phyloP scores from a whole-genome alignment of 306 rosid species.

The Sophora flavescens region DNA sequence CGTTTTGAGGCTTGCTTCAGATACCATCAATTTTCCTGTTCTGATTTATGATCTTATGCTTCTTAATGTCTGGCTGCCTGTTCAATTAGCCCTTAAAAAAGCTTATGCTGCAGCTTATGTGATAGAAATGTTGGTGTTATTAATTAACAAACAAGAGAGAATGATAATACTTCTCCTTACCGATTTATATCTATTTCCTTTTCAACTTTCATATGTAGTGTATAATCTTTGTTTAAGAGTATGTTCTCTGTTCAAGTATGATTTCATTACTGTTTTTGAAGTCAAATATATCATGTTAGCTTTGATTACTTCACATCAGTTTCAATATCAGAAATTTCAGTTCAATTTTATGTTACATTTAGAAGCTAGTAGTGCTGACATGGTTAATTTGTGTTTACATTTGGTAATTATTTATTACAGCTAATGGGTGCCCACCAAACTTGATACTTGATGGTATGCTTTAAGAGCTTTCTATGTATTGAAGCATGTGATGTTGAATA shows the following conservation, averaged over 20 bases:
- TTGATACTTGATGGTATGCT: slow-evolving; percentile 19
- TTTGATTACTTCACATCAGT: slow-evolving; percentile 11
- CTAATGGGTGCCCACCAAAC: slow-evolving; percentile 26
- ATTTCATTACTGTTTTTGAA: background rate
- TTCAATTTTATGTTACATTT: slow-evolving; percentile 30
- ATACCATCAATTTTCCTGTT: slow-evolving; percentile 32
- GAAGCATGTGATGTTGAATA: slow-evolving; percentile 34
- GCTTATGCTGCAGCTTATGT: background rate
- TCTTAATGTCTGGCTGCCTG: slow-evolving; percentile 15
- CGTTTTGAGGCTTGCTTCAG: slow-evolving; percentile 30
- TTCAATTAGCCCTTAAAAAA: background rate
- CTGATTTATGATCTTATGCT: slow-evolving; percentile 31
- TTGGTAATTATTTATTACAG: slow-evolving; percentile 31
- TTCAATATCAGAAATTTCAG: slow-evolving; percentile 3
- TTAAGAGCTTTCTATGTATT: slow-evolving; percentile 37
- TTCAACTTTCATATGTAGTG: background rate
- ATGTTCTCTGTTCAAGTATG: slow-evolving; percentile 19
- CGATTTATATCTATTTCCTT: slow-evolving; percentile 24
- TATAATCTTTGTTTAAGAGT: slow-evolving; percentile 22
- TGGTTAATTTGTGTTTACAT: slow-evolving; percentile 38
- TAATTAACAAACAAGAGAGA: background rate
- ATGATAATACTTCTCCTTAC: background rate
- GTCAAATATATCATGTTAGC: slow-evolving; percentile 27
- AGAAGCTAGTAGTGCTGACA: slow-evolving; percentile 40
- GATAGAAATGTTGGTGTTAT: slow-evolving; percentile 23